Evolutionary conservation across 306 rosid species (phyloP), one percentile per base, ranked within the genome.

Genomic region (Vigna radiata): DNA sequence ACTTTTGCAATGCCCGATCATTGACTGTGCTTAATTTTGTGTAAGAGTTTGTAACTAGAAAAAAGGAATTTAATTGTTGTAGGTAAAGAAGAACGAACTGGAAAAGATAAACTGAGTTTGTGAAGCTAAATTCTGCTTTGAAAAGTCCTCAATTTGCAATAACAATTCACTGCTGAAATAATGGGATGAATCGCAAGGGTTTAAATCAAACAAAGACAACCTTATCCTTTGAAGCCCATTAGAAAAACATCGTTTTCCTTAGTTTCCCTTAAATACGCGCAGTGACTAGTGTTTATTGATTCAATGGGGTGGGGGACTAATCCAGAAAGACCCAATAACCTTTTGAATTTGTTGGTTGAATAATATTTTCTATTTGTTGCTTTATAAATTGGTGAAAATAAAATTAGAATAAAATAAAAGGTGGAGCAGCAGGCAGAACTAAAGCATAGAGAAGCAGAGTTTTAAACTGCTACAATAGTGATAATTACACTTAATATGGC

Each of bases 391-490:
- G 16, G 54, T 72, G 55, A 39, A 15, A 70, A 70, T 15, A n/a
- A 70, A 70, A 47, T 72, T 72, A 39, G 9, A 70, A 70, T 15
- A n/a, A 70, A 70, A 47, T 48, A 62, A 36, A 63, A 33, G 27
- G 33, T 33, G 70, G 18, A 61, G 36, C 60, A 29, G 61, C 60
- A 29, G 61, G 79, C 11, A 47, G 70, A 47, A 61, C 15, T 8
- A 21, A 33, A 7, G 4, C 16, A 14, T 2, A 4, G 41, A 43
- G 39, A 67, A 43, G 73, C 29, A 49, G 23, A 8, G 11, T 8
- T 48, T 69, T 49, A 16, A 49, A n/a, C 60, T 70, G 25, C 48
- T 70, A 50, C 21, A 4, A 70, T 17, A 33, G 52, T 62, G 31
- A 49, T 23, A 33, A 36, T 50, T 63, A 49, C 49, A 9, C 74